These are phyloP conservation scores for Sanghuangporus sanghuang DNA, from an alignment of 1,284 basidiomycete species.

Conservation along the genomic window DNA sequence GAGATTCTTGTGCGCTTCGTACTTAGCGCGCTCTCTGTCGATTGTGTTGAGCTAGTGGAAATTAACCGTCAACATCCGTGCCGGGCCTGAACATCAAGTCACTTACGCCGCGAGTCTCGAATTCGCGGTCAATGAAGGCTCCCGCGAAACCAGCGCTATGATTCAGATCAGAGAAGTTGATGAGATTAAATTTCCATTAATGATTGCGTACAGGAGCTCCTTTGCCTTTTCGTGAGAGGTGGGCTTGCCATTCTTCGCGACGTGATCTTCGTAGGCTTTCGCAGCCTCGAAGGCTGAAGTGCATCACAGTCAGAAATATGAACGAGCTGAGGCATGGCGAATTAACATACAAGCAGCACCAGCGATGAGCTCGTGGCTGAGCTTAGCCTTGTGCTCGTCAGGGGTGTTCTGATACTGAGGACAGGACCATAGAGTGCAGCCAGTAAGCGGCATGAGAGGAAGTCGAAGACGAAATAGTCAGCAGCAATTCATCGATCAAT, in stretches of 20 bases:
- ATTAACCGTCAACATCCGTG: not conserved
- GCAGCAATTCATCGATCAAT: not conserved
- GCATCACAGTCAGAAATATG: not conserved
- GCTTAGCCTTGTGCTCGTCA: conserved; percentile 18
- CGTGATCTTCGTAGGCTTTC: conserved; percentile 51
- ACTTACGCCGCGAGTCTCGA: conserved; percentile 50
- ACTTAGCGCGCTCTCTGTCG: conserved; percentile 40
- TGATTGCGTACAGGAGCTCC: conserved; percentile 32
- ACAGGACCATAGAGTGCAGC: not conserved
- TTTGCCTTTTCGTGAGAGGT: conserved; percentile 40
- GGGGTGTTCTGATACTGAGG: not conserved
- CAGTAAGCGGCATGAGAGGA: not conserved
- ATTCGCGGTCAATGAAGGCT: conserved; percentile 38
- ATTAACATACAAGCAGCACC: conserved; percentile 21
- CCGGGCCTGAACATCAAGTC: conserved; percentile 1
- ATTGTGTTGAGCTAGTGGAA: conserved; percentile 31
- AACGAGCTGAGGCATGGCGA: conserved; percentile 1
- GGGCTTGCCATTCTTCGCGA: conserved; percentile 39
- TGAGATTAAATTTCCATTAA: not conserved
- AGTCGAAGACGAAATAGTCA: not conserved
- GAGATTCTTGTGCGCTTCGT: conserved; percentile 28
- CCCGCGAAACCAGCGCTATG: conserved; percentile 40
- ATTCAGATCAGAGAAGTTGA: not conserved
- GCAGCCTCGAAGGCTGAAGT: conserved; percentile 35
- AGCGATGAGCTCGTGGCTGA: conserved; percentile 31